Base-by-base conservation (phyloP, 805 yeast species). In the Kurtzmaniella fragi region DNA sequence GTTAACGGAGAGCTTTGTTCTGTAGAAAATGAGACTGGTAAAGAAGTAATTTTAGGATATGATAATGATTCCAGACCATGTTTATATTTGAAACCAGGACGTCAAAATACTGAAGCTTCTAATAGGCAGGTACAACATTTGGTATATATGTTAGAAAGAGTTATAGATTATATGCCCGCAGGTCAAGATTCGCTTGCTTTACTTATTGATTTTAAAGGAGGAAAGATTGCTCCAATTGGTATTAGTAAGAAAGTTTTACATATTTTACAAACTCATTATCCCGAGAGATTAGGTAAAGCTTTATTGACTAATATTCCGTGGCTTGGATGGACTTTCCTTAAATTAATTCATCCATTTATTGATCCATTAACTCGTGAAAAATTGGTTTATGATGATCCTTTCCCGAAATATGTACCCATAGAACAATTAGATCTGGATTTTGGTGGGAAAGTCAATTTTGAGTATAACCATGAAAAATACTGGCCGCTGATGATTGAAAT, bases 301-400 rank as follows among this genome's bases (percentile, higher is more conserved):
- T 71, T 90, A 35, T 71, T 93, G 39, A 86, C 95, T 35, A 91
- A 93, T 61, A 89, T 93, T 48, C 98, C 98, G 11, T 85, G 93
- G 77, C 64, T 90, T 40, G 98, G 90, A 5, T 85, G 95, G 86
- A 82, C 96, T 8, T 93, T 93, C 53, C 67, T 93, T 49, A 90
- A 85, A 65, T 67, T 93, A 46, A 90, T 91, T 47, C 87, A 86
- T 52, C 99, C 99, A 4, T 93, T 93, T 59, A 93, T 93, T 47
- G 99, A 93, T 57, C 97, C 99, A 8, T 65, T 87, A 54, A 93
- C 99, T 1, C 75, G 95, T 45, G 96, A 90, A 61, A 93, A 93
- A 65, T 75, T 93, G 46, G 95, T 89, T 3, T 93, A 81, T 57
- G 95, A 87, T 58, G 87, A 89, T 50, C 95, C 96, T 12, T 87